phyloP scores from a whole-genome alignment of 352 stramenopile species.

The Phytophthora foliorum region DNA sequence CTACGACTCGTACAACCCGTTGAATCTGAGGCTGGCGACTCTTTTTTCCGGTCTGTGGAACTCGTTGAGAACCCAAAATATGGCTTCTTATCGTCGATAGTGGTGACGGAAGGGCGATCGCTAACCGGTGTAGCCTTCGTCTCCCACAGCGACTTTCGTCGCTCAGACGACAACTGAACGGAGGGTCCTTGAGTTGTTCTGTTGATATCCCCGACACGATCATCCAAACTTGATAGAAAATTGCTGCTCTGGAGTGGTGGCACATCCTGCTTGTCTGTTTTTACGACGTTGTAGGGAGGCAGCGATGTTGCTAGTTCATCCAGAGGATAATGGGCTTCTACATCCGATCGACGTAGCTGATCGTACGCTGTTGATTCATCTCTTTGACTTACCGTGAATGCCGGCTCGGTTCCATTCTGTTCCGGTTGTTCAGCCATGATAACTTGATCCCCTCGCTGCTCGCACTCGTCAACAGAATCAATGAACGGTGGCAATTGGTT shows the following conservation, averaged over 20 bases:
- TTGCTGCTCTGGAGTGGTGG: conserved; percentile 4
- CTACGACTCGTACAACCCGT: not conserved
- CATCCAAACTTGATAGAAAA: conserved; percentile 4
- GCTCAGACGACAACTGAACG: conserved; percentile 25
- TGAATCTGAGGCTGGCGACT: not conserved
- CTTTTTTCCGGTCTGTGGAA: conserved; percentile 16
- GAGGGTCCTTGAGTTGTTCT: not conserved
- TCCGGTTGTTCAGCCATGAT: conserved; percentile 44
- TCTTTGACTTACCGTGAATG: conserved; percentile 17
- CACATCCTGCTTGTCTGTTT: conserved; percentile 8
- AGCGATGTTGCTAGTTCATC: conserved; percentile 40
- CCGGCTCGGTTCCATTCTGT: conserved; percentile 29
- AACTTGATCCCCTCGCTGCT: conserved; percentile 18
- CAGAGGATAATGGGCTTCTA: conserved; percentile 33
- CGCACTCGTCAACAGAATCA: conserved; percentile 39
- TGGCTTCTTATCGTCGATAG: conserved; percentile 31
- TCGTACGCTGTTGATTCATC: conserved; percentile 16
- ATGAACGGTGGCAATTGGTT: conserved; percentile 71
- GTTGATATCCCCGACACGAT: not conserved
- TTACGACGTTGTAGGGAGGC: conserved; percentile 20
- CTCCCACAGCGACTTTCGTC: conserved; percentile 40
- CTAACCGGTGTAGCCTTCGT: conserved; percentile 7
- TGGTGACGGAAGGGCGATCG: not conserved
- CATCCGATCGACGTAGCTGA: conserved; percentile 19
- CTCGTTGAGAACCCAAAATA: conserved; percentile 18